phyloP scores from a whole-genome alignment of 1,284 basidiomycete genomes.

The Leccinum pachyderme region DNA sequence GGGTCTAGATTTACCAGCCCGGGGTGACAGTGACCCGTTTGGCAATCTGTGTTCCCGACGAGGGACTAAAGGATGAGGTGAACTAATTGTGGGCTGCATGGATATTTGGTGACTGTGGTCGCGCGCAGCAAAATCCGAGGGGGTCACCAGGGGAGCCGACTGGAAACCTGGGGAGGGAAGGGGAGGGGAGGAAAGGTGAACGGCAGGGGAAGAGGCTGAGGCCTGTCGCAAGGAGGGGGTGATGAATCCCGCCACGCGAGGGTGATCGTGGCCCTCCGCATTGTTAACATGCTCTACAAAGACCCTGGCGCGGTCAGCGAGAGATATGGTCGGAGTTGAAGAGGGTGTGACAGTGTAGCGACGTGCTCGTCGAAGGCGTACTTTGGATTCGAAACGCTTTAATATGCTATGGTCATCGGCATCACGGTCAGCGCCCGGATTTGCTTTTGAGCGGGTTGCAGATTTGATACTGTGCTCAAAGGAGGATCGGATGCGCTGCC shows the following conservation, averaged over 20 bases:
- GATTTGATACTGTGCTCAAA: constrained; percentile 64
- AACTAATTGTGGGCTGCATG: constrained; percentile 40
- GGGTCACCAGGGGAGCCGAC: constrained; percentile 45
- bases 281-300: constrained; percentile 35
- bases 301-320: constrained; percentile 31
- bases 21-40: constrained; percentile 22
- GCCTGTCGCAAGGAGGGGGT: constrained; percentile 64
- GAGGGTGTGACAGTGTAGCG: constrained; percentile 45
- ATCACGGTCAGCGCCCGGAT: constrained; percentile 40
- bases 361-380: constrained; percentile 50
- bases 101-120: constrained; percentile 42
- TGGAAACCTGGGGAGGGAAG: constrained; percentile 52
- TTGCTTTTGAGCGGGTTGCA: constrained; percentile 52
- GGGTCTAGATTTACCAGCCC: constrained; percentile 33
- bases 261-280: constrained; percentile 38
- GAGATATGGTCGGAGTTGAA: constrained; percentile 37
- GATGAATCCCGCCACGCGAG: constrained; percentile 54
- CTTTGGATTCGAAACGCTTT: constrained; percentile 46
- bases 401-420: constrained; percentile 39
- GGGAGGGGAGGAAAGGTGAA: constrained; percentile 57
- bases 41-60: constrained; percentile 29
- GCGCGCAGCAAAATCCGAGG: constrained; percentile 46
- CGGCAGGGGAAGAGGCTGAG: constrained; percentile 68
- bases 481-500: constrained; percentile 57
- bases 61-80: constrained; percentile 40